Evolutionary conservation across 805 yeast genomes (phyloP).

Genomic region (Crinitomyces ghanaensis): DNA sequence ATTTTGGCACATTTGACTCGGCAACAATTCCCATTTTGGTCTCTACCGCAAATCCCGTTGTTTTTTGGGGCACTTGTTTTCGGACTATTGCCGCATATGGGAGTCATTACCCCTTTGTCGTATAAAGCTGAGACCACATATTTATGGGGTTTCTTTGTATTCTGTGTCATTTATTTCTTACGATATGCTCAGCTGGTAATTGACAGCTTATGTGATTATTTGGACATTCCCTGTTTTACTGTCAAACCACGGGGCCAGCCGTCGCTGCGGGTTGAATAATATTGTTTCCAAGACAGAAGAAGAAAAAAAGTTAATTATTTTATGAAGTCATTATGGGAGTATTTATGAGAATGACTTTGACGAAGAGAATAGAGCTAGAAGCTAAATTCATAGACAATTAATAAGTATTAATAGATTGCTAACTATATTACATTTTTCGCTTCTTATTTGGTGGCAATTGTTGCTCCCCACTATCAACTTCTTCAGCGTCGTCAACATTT

Average conservation of each 20-base stretch:
- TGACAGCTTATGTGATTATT: conserved; percentile 66
- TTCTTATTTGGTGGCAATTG: conserved; percentile 3
- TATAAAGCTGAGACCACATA: conserved; percentile 27
- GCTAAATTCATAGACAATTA: neutral
- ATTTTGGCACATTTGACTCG: conserved; percentile 80
- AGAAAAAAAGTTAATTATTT: no score
- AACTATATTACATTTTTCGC: conserved; percentile 3
- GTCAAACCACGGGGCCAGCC: conserved; percentile 7
- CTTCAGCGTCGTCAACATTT: conserved; percentile 1
- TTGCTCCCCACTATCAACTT: no score
- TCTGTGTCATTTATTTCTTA: conserved; percentile 56
- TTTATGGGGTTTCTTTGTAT: conserved; percentile 47
- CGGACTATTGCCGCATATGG: conserved; percentile 42
- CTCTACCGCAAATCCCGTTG: conserved; percentile 48
- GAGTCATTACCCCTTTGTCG: conserved; percentile 20
- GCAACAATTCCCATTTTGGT: conserved; percentile 66
- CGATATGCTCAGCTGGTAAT: conserved; percentile 61
- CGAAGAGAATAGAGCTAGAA: neutral
- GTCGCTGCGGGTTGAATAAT: no score
- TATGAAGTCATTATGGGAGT: neutral
- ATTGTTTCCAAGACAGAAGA: no score
- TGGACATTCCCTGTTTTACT: conserved; percentile 71
- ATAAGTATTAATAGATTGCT: neutral
- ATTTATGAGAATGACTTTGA: neutral
- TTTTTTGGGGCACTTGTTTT: conserved; percentile 26